Conservation (phyloP, 176 grass and related monocot genomes). For the Bothriochloa decipiens region DNA sequence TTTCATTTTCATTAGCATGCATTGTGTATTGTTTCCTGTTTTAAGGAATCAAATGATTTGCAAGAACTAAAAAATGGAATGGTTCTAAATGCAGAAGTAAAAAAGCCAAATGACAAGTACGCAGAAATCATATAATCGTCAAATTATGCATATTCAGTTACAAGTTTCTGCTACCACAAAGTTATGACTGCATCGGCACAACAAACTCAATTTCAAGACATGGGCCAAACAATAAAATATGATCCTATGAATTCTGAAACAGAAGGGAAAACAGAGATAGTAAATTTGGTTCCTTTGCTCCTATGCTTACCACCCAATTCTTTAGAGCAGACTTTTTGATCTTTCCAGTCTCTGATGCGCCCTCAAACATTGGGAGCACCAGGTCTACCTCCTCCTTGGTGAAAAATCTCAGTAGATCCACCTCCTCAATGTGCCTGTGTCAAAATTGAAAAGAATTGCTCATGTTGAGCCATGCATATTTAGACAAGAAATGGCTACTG, state of each 20-base stretch:
- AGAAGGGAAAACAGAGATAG: neutral
- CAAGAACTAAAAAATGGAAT: neutral
- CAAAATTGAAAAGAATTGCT: conserved; percentile 26
- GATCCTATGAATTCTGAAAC: neutral
- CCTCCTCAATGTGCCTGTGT: conserved; percentile 73
- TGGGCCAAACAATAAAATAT: conserved; percentile 14
- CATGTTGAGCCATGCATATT: conserved; percentile 11
- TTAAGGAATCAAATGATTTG: conserved; percentile 3
- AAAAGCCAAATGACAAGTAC: neutral
- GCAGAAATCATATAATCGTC: neutral
- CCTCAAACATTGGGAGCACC: conserved; percentile 90
- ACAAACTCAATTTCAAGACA: neutral
- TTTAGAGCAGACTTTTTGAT: conserved; percentile 91
- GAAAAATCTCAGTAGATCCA: conserved; percentile 89
- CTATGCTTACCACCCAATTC: conserved; percentile 80
- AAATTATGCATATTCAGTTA: neutral
- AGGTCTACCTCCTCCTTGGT: conserved; percentile 69
- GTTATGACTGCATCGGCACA: neutral
- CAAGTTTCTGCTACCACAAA: neutral
- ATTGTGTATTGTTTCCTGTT: neutral
- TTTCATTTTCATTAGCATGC: neutral
- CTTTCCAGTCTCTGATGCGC: conserved; percentile 67
- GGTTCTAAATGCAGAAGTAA: neutral
- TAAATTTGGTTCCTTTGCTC: neutral
- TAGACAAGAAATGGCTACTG: neutral